Base-by-base conservation (phyloP, 2,329 filamentous ascomycete genomes). In the Neurospora sp. region DNA sequence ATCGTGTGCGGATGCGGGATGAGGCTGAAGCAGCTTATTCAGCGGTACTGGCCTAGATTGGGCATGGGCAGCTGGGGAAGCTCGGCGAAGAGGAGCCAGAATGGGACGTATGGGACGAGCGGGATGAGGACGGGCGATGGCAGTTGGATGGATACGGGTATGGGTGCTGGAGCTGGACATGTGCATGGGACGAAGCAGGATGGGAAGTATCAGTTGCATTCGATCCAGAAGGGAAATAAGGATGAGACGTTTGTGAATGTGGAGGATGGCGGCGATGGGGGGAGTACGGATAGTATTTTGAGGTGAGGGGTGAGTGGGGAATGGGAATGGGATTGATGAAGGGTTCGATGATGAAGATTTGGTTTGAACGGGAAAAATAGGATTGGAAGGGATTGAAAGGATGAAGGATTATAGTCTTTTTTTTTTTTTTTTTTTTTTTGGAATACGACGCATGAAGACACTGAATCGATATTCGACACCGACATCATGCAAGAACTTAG, bases 1-100 rank as follows among this genome's bases (percentile, higher is more conserved):
- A 76, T 77, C 72, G 66, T 75, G 23, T 77, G 76, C 73, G 74
- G 74, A 70, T 74, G 72, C 69, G 72, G 74, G 39, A 73, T 73
- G 33, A 71, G 73, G n/a, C 71, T 77, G 40, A 75, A 74, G 69
- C 75, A 73, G 11, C 75, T 77, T 15, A 67, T 77, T 17, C 65
- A 72, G 8, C 68, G 67, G 10, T 72, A 77, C 67, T 33, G 76
- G 38, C 73, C 74, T 8, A 69, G 65, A 66, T 70, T 77, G 6
- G 69, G 69, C 17, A 67, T 69, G 12, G 36, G 39, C 41, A 28
- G 52, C 57, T 71, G 69, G 28, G 52, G 65, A 37, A 52, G 41
- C 19, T 67, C n/a, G 19, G 57, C 37, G 37, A 39, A 62, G 36
- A 8, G 11, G 36, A 71, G 67, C 36, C 68, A 67, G 66, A 8